Conservation (phyloP, 768 basidiomycete genomes). For the Xerocomellus amylosporus region DNA sequence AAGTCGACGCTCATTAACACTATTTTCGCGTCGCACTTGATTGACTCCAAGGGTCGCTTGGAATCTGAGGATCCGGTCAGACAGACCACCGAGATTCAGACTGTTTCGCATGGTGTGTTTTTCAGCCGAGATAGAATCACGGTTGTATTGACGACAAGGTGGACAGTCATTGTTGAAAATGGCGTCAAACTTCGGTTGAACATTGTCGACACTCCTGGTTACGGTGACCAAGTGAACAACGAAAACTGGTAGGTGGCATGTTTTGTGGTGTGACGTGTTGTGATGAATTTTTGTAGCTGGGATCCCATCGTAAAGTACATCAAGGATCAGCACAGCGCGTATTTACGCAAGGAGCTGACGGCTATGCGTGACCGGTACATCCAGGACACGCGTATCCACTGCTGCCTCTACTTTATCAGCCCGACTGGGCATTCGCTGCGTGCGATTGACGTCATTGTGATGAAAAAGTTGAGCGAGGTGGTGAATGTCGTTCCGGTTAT, state of each 20-base stretch:
- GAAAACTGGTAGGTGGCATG: slow-evolving; percentile 77
- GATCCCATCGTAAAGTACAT: slow-evolving; percentile 99
- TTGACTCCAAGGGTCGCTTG: slow-evolving; percentile 95
- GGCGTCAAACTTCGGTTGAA: slow-evolving; percentile 92
- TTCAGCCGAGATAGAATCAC: background rate
- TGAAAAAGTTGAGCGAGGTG: slow-evolving; percentile 98
- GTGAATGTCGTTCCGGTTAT: slow-evolving; percentile 99
- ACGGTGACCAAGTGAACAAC: slow-evolving; percentile 98
- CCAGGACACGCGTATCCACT: slow-evolving; percentile 97
- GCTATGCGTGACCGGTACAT: slow-evolving; percentile 99
- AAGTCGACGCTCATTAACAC: slow-evolving; percentile 99
- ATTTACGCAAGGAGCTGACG: slow-evolving; percentile 97
- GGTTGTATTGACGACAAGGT: slow-evolving; percentile 11
- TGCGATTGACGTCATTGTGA: slow-evolving; percentile 95
- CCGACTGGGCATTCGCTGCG: slow-evolving; percentile 97
- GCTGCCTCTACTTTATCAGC: slow-evolving; percentile 97
- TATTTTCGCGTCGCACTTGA: slow-evolving; percentile 96
- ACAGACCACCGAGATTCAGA: slow-evolving; percentile 96
- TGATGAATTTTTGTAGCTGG: slow-evolving; percentile 60
- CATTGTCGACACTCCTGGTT: slow-evolving; percentile 98
- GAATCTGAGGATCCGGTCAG: slow-evolving; percentile 85
- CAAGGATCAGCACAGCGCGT: slow-evolving; percentile 98
- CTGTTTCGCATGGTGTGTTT: slow-evolving; percentile 83
- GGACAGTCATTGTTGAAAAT: slow-evolving; percentile 89
- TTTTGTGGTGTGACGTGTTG: background rate